Base-by-base conservation (phyloP, 306 rosid species). In the Corylus americana region DNA sequence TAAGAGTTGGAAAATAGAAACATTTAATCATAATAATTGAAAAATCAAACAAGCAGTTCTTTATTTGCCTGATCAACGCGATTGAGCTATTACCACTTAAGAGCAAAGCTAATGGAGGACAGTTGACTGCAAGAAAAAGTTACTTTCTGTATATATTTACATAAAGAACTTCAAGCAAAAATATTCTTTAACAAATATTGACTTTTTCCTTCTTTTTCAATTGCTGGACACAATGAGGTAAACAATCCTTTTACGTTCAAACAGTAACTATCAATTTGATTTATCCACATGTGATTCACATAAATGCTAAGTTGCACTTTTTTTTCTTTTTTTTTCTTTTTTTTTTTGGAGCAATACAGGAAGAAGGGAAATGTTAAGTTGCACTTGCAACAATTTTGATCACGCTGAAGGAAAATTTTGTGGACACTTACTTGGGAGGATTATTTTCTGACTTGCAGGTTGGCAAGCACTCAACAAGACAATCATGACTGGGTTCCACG, bases 391-490 rank as follows among this genome's bases (percentile, higher is more conserved):
- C 20, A 29, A 49, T 17, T 25, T 31, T 74, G 45, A 42, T 42
- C 45, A 42, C 45, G 45, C 8, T 42, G 42, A n/a, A 8, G 9
- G 68, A n/a, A 58, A 55, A 44, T 22, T 44, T 31, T 49, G 20
- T 64, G 17, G 29, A 31, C 11, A 44, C 18, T 90, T 81, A 95
- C 99, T 89, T 95, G 73, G 99, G 89, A 79, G 97, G 98, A 63
- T 93, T 84, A 18, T 70, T 77, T 45, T 88, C 96, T 12, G 99
- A 93, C 85, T 88, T 87, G 91, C 99, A 93, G 48, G 97, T 91
- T 53, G 94, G 96, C 80, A 95, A 83, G 86, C 99, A 93, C 75
- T 95, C 93, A 42, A 92, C 94, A 35, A 92, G 79, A 84, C 99
- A 95, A 57, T 91, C 94, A 59, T 90, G 93, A 70, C 86, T 86